These are phyloP conservation scores for Lipomyces chichibuensis DNA, from an alignment of 805 yeast species.

Conservation along the genomic window DNA sequence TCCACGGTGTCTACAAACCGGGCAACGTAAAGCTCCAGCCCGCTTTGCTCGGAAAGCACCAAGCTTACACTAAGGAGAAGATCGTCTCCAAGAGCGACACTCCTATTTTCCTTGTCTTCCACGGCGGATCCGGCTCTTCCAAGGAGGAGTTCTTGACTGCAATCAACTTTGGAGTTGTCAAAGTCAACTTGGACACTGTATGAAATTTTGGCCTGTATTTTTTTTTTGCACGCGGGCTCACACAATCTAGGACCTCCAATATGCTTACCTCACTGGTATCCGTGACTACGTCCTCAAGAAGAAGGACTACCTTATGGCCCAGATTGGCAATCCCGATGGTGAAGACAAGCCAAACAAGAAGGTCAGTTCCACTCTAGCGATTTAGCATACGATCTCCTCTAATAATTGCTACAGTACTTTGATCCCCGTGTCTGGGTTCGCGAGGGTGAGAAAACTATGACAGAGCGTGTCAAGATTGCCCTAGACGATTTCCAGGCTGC, in stretches of 20 bases:
- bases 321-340: constrained; percentile 99
- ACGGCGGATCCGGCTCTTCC: constrained; percentile 99
- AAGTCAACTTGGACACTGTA: constrained; percentile 94
- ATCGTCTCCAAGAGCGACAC: constrained; percentile 54
- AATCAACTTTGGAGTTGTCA: constrained; percentile 92
- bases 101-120: constrained; percentile 98
- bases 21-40: constrained; percentile 96
- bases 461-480: constrained; percentile 80
- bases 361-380: neutral
- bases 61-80: constrained; percentile 78
- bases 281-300: constrained; percentile 95
- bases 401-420: constrained; percentile 57
- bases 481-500: constrained; percentile 71
- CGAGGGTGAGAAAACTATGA: constrained; percentile 99
- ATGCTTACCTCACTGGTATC: constrained; percentile 94
- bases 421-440: constrained; percentile 99
- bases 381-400: neutral
- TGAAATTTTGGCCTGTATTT: neutral
- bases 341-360: constrained; percentile 99
- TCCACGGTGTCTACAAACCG: constrained; percentile 99
- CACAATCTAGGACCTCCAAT: constrained; percentile 74
- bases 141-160: constrained; percentile 90
- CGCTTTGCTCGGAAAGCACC: constrained; percentile 93
- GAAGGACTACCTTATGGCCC: constrained; percentile 88
- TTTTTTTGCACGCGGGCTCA: neutral